Percentiles rank a stretch among this genome's conserved stretches.
phyloP scores from a whole-genome alignment of 352 stramenopile species.

The Phytophthora agathidicida region DNA sequence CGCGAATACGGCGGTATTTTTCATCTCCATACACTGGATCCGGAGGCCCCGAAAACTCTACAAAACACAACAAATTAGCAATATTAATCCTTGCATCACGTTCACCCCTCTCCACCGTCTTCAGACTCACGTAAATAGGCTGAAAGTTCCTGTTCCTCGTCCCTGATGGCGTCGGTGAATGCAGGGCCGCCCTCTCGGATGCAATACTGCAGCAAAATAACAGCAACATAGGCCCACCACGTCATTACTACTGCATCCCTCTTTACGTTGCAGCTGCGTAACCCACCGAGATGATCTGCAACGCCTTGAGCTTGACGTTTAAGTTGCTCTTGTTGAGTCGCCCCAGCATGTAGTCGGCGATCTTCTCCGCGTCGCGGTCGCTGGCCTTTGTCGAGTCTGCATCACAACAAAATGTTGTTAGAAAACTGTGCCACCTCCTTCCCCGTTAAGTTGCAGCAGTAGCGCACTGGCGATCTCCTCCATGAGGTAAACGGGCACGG shows the following conservation, averaged over 20 bases:
- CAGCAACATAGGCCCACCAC: conserved; percentile 5
- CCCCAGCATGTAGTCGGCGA: conserved; percentile 77
- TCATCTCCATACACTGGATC: conserved; percentile 85
- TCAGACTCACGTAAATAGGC: conserved; percentile 75
- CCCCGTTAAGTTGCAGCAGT: background rate
- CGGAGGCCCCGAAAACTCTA: conserved; percentile 77
- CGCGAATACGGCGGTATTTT: conserved; percentile 84
- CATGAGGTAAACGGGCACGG: conserved; percentile 86
- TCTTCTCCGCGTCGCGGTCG: conserved; percentile 76
- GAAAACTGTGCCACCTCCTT: background rate
- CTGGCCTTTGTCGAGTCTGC: conserved; percentile 68
- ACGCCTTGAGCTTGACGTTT: conserved; percentile 85
- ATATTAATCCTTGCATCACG: background rate
- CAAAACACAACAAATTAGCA: conserved; percentile 14
- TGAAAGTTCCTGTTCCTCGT: conserved; percentile 74
- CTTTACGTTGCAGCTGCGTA: background rate
- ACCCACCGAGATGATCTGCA: conserved; percentile 84
- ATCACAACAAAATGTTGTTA: conserved; percentile 16
- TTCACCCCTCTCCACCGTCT: background rate
- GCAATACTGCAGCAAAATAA: conserved; percentile 59
- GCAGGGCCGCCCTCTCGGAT: conserved; percentile 69
- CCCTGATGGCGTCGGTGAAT: conserved; percentile 64
- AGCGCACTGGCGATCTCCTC: conserved; percentile 79
- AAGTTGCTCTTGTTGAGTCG: conserved; percentile 83
- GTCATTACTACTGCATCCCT: conserved; percentile 11